phyloP scores from a whole-genome alignment of 495 filamentous ascomycete species.

The Filosporella fistucella region DNA sequence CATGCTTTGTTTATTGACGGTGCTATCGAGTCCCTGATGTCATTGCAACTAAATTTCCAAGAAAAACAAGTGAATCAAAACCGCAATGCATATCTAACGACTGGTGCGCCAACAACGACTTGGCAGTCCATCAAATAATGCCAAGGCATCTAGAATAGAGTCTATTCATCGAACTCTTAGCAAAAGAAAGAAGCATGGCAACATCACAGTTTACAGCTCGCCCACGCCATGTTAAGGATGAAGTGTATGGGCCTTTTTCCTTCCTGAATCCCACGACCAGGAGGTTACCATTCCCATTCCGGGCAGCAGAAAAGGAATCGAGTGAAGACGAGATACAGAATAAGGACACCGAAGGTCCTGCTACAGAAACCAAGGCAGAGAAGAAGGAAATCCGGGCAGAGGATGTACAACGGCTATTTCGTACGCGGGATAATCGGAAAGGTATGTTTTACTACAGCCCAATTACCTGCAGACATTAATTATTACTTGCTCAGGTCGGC shows the following conservation, averaged over 20 bases:
- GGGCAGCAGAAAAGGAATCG: constrained; percentile 6
- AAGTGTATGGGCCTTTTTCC: constrained; percentile 32
- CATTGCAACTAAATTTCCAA: too few species aligned
- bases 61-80: too few species aligned
- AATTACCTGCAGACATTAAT: constrained; percentile 3
- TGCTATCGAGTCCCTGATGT: too few species aligned
- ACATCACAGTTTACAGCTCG: too few species aligned
- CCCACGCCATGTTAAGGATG: too few species aligned
- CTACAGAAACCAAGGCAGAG: background rate
- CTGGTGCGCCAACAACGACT: too few species aligned
- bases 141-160: too few species aligned
- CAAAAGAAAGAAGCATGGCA: too few species aligned
- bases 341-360: background rate
- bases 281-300: constrained; percentile 7
- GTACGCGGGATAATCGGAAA: constrained; percentile 18
- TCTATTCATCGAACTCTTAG: too few species aligned
- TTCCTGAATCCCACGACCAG: constrained; percentile 49
- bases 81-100: too few species aligned
- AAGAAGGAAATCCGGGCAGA: constrained; percentile 13
- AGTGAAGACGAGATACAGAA: constrained; percentile 1
- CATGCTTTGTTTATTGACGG: too few species aligned
- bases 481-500: constrained; percentile 40
- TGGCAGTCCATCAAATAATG: too few species aligned
- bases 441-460: background rate
- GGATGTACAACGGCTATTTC: constrained; percentile 14